phyloP scores from a whole-genome alignment of 1,284 basidiomycete genomes.

The Rhodotorula sp. region DNA sequence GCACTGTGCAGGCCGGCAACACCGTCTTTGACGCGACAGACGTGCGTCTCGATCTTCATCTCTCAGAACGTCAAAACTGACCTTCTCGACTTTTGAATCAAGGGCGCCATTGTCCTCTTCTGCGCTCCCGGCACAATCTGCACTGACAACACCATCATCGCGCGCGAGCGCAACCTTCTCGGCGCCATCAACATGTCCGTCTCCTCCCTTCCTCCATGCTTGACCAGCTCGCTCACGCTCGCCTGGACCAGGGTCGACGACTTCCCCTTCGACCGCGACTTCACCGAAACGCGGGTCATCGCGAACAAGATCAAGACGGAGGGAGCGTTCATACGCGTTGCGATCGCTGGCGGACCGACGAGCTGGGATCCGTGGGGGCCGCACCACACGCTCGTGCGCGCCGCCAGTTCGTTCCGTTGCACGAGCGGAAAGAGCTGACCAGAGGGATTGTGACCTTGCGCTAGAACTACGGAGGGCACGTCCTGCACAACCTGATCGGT shows the following conservation, averaged over 20 bases:
- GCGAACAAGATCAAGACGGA: slow-evolving; percentile 43
- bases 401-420: too few relatives aligned
- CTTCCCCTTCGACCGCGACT: slow-evolving; percentile 43
- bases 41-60: slow-evolving; percentile 2
- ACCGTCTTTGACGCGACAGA: slow-evolving; percentile 45
- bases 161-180: slow-evolving; percentile 38
- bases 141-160: slow-evolving; percentile 45
- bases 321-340: slow-evolving; percentile 44
- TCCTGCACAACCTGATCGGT: slow-evolving; percentile 42
- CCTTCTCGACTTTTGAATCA: not conserved
- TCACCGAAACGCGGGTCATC: slow-evolving; percentile 40
- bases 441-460: not conserved
- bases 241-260: slow-evolving; percentile 39
- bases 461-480: slow-evolving; percentile 41
- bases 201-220: not conserved
- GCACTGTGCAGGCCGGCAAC: slow-evolving; percentile 37
- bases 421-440: not conserved
- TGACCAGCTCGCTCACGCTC: not conserved
- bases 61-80: not conserved
- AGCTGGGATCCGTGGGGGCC: slow-evolving; percentile 40
- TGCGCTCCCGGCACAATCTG: slow-evolving; percentile 41
- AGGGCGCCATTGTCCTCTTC: slow-evolving; percentile 45
- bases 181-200: slow-evolving; percentile 44
- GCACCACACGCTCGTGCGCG: slow-evolving; percentile 24
- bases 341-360: slow-evolving; percentile 40